These are phyloP conservation scores for Xylariaceae sp. DNA, from an alignment of 2,329 filamentous ascomycete species.

Conservation along the genomic window DNA sequence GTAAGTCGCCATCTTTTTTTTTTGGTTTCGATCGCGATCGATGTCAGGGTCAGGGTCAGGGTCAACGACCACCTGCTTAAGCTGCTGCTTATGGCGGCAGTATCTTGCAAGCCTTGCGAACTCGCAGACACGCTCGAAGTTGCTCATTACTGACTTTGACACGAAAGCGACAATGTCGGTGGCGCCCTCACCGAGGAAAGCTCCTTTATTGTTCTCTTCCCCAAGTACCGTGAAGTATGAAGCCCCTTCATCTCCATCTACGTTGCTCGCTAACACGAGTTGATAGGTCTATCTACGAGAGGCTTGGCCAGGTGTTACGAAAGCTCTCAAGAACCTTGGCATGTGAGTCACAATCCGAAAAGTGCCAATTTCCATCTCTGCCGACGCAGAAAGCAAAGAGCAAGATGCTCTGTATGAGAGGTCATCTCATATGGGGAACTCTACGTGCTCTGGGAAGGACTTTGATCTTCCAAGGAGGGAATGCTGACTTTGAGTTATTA, in stretches of 20 bases:
- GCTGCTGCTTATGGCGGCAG: not conserved
- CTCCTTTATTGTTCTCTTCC: slow-evolving; percentile 76
- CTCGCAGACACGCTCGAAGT: no score
- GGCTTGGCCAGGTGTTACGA: slow-evolving; percentile 80
- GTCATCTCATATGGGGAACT: not conserved
- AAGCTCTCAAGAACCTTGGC: slow-evolving; percentile 77
- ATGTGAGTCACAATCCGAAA: slow-evolving; percentile 41
- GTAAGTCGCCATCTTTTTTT: slow-evolving; percentile 9
- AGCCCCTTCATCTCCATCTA: slow-evolving; percentile 17
- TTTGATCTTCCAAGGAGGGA: not conserved
- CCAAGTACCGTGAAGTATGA: slow-evolving; percentile 94
- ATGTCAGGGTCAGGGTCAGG: not conserved
- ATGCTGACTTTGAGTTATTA: slow-evolving; percentile 4
- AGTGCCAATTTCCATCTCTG: not conserved
- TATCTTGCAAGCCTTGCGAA: not conserved
- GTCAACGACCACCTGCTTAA: not conserved
- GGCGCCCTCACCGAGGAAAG: slow-evolving; percentile 92
- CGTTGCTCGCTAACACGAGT: not conserved
- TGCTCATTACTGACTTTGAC: slow-evolving; percentile 1
- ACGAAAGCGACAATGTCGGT: slow-evolving; percentile 62
- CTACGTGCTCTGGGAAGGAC: not conserved
- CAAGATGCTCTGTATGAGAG: not conserved
- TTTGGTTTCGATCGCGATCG: not conserved
- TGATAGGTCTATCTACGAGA: slow-evolving; percentile 55
- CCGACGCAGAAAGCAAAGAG: not conserved